These are phyloP conservation scores for Naganishia onofrii DNA, from an alignment of 768 basidiomycete genomes.

Conservation along the genomic window DNA sequence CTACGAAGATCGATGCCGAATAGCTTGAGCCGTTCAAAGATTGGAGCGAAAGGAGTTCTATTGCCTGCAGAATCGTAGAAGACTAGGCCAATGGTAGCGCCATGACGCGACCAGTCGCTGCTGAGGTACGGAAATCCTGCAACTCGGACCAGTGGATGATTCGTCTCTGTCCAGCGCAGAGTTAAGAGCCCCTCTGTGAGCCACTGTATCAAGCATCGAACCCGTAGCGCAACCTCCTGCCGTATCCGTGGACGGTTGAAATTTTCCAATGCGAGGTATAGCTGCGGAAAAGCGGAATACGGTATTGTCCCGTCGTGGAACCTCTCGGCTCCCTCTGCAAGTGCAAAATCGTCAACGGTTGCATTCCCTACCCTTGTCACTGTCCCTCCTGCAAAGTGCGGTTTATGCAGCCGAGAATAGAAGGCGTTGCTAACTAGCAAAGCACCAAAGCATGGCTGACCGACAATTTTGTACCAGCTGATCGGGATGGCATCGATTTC, in stretches of 20 bases:
- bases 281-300: neutral
- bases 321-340: neutral
- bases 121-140: neutral
- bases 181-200: neutral
- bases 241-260: neutral
- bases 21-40: constrained; percentile 69
- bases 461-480: constrained; percentile 88
- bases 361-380: constrained; percentile 32
- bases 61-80: constrained; percentile 66
- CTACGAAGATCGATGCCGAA: constrained; percentile 72
- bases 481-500: constrained; percentile 74
- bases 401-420: constrained; percentile 57
- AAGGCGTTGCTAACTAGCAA: constrained; percentile 71
- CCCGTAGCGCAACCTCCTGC: neutral
- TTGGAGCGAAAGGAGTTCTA: constrained; percentile 77
- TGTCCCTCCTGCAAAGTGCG: neutral
- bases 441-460: constrained; percentile 79
- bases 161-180: neutral
- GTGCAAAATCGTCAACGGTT: constrained; percentile 60
- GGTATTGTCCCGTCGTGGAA: neutral
- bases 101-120: neutral
- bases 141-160: neutral
- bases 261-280: neutral
- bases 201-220: neutral
- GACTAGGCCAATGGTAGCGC: neutral